Base-by-base conservation (phyloP, 1,139 yeast species). In the Scheffersomyces parashehatae region DNA sequence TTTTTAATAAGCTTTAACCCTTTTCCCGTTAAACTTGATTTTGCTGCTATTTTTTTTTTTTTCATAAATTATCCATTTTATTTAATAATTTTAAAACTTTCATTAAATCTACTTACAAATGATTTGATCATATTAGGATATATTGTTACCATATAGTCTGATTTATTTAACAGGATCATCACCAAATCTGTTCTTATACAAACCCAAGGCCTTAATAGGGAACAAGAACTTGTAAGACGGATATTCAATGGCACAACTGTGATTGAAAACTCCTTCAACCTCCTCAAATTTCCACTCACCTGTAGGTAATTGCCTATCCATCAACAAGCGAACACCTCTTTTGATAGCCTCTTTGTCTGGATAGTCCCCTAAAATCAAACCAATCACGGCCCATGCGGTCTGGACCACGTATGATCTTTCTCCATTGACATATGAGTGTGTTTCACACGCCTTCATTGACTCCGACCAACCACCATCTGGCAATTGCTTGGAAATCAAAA, bases 391-490 rank as follows among this genome's bases (percentile, higher is more conserved):
- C 99, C 99, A 95, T 0, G 97, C 79, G 0, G 98, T 90, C 61
- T 91, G 98, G 0, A 93, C 97, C 0, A 85, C 85, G 46, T 85
- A 76, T 1, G 96, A 83, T 41, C 74, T 61, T 11, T 76, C 78
- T 2, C 64, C 59, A 34, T 69, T 70, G 3, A 93, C 88, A 64
- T 91, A 95, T 0, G 85, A 72, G 53, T 86, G 95, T 0, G 88
- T 77, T 60, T 91, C 98, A 58, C 93, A 85, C 2, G 95, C 77
- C 50, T 77, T 85, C 87, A 86, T 85, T 1, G 84, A 75, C 63
- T 95, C 99, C 42, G 96, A 88, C 99, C 99, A 95, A 0, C 99
- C 99, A 15, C 99, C 99, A 62, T 93, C 99, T 4, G 65, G 65
- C 56, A 85, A 73, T 60, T 93, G 99, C 51, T 87, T 82, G 1